Evolutionary conservation across 306 rosid species (phyloP).

Genomic region (Quercus cerris): DNA sequence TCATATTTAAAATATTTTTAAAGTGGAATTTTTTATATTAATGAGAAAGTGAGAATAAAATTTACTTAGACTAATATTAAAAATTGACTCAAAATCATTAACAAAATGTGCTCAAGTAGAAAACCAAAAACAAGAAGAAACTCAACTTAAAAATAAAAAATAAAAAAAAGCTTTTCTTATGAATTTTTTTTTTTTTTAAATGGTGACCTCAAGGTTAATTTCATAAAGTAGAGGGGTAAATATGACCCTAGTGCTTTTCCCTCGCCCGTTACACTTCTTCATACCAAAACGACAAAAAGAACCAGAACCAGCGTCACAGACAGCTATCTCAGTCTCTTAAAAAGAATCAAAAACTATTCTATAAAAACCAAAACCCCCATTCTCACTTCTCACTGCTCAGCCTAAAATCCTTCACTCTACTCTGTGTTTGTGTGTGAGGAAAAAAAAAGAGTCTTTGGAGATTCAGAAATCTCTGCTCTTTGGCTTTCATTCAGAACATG

Average conservation of each 20-base stretch:
- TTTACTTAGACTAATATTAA: too few relatives aligned
- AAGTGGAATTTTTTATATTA: neutral
- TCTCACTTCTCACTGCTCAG: neutral
- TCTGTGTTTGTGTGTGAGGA: neutral
- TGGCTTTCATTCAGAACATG: slow-evolving; percentile 16
- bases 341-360: neutral
- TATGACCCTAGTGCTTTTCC: neutral
- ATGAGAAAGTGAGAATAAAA: neutral
- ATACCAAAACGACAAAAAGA: neutral
- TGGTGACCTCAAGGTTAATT: neutral
- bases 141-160: neutral
- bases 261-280: neutral
- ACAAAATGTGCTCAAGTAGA: too few relatives aligned
- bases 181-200: neutral
- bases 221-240: neutral
- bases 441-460: neutral
- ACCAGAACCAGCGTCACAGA: neutral
- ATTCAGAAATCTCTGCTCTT: slow-evolving; percentile 2
- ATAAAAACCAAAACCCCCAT: neutral
- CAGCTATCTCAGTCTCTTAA: neutral
- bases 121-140: too few relatives aligned
- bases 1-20: neutral
- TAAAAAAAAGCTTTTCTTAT: neutral
- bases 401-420: neutral
- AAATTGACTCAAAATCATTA: too few relatives aligned